Conservation (phyloP, 2,329 filamentous ascomycete genomes). For the Ophiosphaerella herpotricha region DNA sequence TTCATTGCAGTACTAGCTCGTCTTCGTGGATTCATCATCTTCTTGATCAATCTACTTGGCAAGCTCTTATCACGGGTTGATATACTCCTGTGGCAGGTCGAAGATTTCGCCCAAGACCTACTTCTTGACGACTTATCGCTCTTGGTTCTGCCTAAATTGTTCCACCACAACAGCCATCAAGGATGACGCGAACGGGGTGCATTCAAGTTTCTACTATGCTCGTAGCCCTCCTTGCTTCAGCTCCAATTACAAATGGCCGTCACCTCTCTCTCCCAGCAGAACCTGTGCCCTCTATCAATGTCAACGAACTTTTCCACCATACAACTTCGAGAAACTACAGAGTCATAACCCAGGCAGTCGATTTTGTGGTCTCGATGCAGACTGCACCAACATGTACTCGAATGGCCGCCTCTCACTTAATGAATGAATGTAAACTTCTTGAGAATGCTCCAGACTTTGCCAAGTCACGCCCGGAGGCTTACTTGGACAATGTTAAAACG, state of each 20-base stretch:
- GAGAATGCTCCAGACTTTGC: conserved; percentile 40
- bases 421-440: conserved; percentile 59
- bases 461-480: conserved; percentile 29
- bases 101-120: too few relatives aligned
- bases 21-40: not conserved
- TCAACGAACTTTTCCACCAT: conserved; percentile 26
- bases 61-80: too few relatives aligned
- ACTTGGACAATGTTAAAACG: conserved; percentile 52
- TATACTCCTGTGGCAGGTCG: too few relatives aligned
- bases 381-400: conserved; percentile 53
- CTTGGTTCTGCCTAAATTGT: too few relatives aligned
- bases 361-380: conserved; percentile 29
- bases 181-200: too few relatives aligned
- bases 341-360: conserved; percentile 29
- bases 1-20: not conserved
- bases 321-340: conserved; percentile 27
- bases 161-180: too few relatives aligned
- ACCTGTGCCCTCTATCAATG: conserved; percentile 16
- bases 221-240: not conserved
- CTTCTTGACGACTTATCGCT: too few relatives aligned
- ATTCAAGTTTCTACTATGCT: not conserved
- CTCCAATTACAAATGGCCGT: conserved; percentile 6
- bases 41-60: not conserved
- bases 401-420: conserved; percentile 56
- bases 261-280: conserved; percentile 21